A percentile compares a stretch with the other conserved stretches of the same genome.
Evolutionary conservation across 768 basidiomycete genomes (phyloP).

Genomic region (Lentinula sp.): DNA sequence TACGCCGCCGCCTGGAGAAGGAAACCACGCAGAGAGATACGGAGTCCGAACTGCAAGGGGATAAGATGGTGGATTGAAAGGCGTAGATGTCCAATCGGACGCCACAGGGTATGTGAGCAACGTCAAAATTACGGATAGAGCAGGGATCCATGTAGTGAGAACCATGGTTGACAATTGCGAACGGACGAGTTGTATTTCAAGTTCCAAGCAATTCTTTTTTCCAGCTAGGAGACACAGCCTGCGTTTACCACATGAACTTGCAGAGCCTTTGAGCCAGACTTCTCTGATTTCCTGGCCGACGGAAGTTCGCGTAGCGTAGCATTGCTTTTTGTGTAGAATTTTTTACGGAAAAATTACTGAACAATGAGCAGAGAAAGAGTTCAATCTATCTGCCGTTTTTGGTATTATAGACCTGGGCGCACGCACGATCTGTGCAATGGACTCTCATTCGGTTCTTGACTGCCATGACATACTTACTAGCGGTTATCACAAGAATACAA

Average conservation of each 20-base stretch:
- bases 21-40: conserved; percentile 5
- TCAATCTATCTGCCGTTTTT: too few species aligned
- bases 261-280: too few species aligned
- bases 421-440: too few species aligned
- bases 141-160: neutral
- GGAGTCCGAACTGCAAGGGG: conserved; percentile 5
- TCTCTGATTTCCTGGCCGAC: neutral
- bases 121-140: neutral
- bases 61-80: conserved; percentile 3
- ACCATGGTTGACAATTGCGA: neutral
- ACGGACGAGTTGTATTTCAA: neutral
- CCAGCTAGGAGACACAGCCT: neutral
- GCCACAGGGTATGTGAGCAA: neutral
- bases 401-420: too few species aligned
- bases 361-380: too few species aligned
- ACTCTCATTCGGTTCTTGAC: too few species aligned
- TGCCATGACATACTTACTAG: too few species aligned
- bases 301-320: neutral
- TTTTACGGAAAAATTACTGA: too few species aligned
- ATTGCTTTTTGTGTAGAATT: too few species aligned
- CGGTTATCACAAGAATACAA: too few species aligned
- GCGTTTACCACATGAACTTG: neutral
- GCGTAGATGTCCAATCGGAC: conserved; percentile 4
- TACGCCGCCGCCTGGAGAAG: neutral
- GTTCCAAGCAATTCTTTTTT: too few species aligned